These are phyloP conservation scores for Tolypocladium cylindrosporum DNA, from an alignment of 2,329 filamentous ascomycete species.

Conservation along the genomic window DNA sequence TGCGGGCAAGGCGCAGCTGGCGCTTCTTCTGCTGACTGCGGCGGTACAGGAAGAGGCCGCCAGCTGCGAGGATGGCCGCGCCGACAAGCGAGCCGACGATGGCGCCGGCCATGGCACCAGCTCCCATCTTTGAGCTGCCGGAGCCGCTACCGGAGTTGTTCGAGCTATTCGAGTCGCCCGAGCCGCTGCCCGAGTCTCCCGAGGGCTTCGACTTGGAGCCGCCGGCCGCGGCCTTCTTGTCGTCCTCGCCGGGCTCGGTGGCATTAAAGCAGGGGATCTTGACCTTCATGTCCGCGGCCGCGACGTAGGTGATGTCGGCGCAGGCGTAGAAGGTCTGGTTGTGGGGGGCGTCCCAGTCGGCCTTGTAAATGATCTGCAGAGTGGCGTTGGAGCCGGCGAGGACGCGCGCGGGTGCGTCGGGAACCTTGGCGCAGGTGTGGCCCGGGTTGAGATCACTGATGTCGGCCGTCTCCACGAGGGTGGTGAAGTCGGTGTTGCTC, in stretches of 20 bases:
- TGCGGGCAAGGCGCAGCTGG: neutral
- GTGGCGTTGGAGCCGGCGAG: constrained; percentile 33
- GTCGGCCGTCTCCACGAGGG: constrained; percentile 21
- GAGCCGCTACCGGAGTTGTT: neutral
- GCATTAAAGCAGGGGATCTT: constrained; percentile 33
- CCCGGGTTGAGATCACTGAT: constrained; percentile 32
- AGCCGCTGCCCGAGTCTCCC: constrained; percentile 6
- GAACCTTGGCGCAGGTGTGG: constrained; percentile 33
- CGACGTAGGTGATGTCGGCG: constrained; percentile 35
- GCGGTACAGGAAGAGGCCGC: neutral
- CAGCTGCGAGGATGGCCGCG: neutral
- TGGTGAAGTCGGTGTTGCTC: constrained; percentile 28
- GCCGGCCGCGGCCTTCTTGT: constrained; percentile 9
- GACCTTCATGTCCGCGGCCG: constrained; percentile 18
- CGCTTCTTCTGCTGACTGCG: constrained; percentile 1
- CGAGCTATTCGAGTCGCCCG: neutral
- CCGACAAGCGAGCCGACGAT: neutral
- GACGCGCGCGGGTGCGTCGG: constrained; percentile 21
- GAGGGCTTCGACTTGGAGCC: constrained; percentile 10
- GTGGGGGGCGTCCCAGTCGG: constrained; percentile 30
- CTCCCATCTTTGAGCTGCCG: neutral
- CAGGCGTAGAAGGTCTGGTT: constrained; percentile 39
- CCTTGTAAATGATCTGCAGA: constrained; percentile 36
- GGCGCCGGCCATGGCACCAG: constrained; percentile 1
- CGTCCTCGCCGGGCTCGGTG: constrained; percentile 18